Conservation (phyloP, 2,329 filamentous ascomycete species). For the Coniochaeta prunicola region DNA sequence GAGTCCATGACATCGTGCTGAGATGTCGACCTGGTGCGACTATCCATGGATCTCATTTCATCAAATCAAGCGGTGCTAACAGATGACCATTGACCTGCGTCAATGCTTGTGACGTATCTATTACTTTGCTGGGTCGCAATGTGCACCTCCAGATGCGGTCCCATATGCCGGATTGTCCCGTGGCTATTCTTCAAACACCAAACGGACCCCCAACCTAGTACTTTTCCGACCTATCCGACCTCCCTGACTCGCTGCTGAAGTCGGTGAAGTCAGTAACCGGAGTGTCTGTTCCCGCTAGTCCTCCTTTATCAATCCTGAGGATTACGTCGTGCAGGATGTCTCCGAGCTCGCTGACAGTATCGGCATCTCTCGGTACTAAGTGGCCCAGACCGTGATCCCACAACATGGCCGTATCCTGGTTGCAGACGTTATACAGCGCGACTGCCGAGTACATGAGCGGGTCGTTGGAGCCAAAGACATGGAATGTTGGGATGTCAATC, state of each 20-base stretch:
- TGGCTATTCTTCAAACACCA: not conserved
- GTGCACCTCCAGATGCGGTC: no score
- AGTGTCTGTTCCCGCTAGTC: not conserved
- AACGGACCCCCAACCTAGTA: not conserved
- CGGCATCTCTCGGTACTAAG: constrained; percentile 32
- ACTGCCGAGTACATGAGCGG: constrained; percentile 39
- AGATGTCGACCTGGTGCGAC: not conserved
- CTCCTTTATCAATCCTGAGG: constrained; percentile 7
- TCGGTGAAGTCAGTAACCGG: not conserved
- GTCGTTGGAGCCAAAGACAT: constrained; percentile 32
- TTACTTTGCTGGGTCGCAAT: no score
- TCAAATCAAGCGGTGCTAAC: no score
- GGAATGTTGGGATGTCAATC: constrained; percentile 27
- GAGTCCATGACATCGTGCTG: not conserved
- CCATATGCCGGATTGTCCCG: no score
- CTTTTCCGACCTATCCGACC: not conserved
- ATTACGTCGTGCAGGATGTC: constrained; percentile 13
- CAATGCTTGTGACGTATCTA: no score
- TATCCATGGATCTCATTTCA: no score
- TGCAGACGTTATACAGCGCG: constrained; percentile 41
- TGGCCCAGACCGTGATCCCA: constrained; percentile 46
- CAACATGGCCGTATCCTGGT: constrained; percentile 32
- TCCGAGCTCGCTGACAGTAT: constrained; percentile 15
- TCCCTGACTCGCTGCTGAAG: not conserved
- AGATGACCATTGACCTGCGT: no score